Evolutionary conservation across 2,329 filamentous ascomycete genomes (phyloP), one percentile per base, ranked within the genome.

Genomic region (Clarireedia hainanense): DNA sequence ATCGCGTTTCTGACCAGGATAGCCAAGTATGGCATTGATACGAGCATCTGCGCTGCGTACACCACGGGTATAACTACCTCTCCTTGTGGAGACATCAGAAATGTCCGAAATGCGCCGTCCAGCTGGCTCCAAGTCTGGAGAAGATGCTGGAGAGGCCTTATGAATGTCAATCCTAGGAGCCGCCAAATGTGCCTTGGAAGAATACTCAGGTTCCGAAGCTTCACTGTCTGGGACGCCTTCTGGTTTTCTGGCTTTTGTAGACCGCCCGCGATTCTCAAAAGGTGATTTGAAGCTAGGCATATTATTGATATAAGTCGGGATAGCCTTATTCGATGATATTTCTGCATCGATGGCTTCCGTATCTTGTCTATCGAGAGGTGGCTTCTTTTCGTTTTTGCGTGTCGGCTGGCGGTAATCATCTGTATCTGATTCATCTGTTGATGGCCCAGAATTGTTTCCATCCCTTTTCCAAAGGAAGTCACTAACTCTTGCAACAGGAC

Each of bases 401-500:
- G 57, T 60, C 26, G 67, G 64, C 17, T 62, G 63, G 43, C 69
- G 70, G n/a, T 74, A 70, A 37, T 73, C 72, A 43, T 79, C 77
- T 3, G 68, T 68, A 54, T 77, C 75, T 3, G 73, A 75, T 24
- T 74, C 70, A 30, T 78, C 76, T 5, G 77, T 79, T 12, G 72
- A 48, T 70, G 75, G 53, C 69, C 75, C 48, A 66, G 73, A 61
- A 68, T 56, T 72, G 74, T 61, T 74, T 72, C 12, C 66, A 34
- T 86, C 83, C 63, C 78, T 80, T 61, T 77, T 80, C 69, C 83
- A 75, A 23, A 85, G 78, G 45, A 80, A 74, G 50, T 83, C 81
- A 15, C 81, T 80, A 36, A 85, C 76, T 63, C 79, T 81, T 0
- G 80, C 78, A 6, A 84, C 77, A 63, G 86, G 83, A 58, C 76